Conservation (phyloP, 2,329 filamentous ascomycete genomes). For the Fusarium pininemorale region DNA sequence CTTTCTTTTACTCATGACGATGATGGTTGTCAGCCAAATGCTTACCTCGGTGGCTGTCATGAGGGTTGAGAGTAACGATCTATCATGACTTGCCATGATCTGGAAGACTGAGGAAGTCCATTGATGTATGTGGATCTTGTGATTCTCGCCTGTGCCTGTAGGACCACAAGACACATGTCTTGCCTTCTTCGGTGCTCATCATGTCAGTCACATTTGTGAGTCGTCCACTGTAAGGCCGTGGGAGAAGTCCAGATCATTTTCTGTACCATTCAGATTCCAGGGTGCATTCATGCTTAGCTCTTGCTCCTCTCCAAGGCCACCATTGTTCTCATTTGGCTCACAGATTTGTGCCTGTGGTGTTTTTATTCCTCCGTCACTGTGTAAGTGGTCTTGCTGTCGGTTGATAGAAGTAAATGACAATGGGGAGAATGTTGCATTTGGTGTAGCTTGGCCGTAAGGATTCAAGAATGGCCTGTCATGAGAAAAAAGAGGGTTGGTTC, state of each 20-base stretch:
- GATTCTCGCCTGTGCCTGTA: neutral
- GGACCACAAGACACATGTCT: neutral
- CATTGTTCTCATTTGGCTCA: conserved; percentile 35
- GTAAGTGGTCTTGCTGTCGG: conserved; percentile 31
- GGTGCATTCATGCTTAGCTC: conserved; percentile 34
- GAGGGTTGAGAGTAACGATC: neutral
- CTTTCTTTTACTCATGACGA: neutral
- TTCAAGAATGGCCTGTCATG: conserved; percentile 46
- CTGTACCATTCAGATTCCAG: conserved; percentile 40
- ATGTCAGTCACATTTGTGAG: conserved; percentile 34
- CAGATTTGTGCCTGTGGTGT: conserved; percentile 39
- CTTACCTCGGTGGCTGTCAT: neutral
- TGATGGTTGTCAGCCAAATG: neutral
- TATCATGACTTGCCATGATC: neutral
- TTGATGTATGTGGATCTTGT: neutral
- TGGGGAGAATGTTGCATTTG: conserved; percentile 35
- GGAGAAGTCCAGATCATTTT: conserved; percentile 35
- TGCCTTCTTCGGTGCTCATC: neutral
- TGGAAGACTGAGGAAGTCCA: neutral
- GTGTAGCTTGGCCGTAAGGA: conserved; percentile 38
- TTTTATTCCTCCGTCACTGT: conserved; percentile 34
- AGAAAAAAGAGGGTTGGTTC: conserved; percentile 47
- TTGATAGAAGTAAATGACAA: conserved; percentile 47
- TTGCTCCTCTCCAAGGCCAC: conserved; percentile 35
- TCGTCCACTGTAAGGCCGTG: conserved; percentile 39